phyloP scores from a whole-genome alignment of 1,139 yeast species.

The Debaryomycetaceae sp. region DNA sequence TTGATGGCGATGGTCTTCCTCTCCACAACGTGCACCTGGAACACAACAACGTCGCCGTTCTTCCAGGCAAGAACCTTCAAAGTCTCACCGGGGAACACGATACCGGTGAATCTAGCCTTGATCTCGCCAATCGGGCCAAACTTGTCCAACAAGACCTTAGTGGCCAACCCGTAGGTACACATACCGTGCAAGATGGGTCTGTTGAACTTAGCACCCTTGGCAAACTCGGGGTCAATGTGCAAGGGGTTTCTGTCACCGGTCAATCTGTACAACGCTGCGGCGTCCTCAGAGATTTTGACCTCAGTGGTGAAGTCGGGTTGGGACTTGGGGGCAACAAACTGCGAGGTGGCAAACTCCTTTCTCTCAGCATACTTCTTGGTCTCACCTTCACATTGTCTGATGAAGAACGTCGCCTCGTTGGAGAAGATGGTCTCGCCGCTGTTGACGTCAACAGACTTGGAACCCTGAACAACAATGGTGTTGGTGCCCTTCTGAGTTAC shows the following conservation, averaged over 20 bases:
- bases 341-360: slow-evolving; percentile 56
- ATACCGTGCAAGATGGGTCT: slow-evolving; percentile 91
- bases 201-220: slow-evolving; percentile 83
- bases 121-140: slow-evolving; percentile 81
- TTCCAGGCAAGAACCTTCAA: slow-evolving; percentile 84
- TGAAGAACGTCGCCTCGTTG: slow-evolving; percentile 82
- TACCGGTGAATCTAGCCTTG: slow-evolving; percentile 87
- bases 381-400: slow-evolving; percentile 77
- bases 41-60: slow-evolving; percentile 60
- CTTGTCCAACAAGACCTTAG: slow-evolving; percentile 71
- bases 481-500: slow-evolving; percentile 86
- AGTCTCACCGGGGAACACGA: slow-evolving; percentile 96
- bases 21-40: slow-evolving; percentile 81
- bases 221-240: slow-evolving; percentile 90
- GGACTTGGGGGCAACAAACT: slow-evolving; percentile 61
- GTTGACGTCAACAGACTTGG: slow-evolving; percentile 63
- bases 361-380: slow-evolving; percentile 47
- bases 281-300: slow-evolving; percentile 63
- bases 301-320: slow-evolving; percentile 64
- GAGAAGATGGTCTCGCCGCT: slow-evolving; percentile 70
- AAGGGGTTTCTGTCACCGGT: slow-evolving; percentile 95
- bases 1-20: slow-evolving; percentile 77
- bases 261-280: slow-evolving; percentile 86
- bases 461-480: slow-evolving; percentile 75
- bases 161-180: slow-evolving; percentile 80